Base-by-base conservation (phyloP, 129 eudicot species). In the Logfia minima region DNA sequence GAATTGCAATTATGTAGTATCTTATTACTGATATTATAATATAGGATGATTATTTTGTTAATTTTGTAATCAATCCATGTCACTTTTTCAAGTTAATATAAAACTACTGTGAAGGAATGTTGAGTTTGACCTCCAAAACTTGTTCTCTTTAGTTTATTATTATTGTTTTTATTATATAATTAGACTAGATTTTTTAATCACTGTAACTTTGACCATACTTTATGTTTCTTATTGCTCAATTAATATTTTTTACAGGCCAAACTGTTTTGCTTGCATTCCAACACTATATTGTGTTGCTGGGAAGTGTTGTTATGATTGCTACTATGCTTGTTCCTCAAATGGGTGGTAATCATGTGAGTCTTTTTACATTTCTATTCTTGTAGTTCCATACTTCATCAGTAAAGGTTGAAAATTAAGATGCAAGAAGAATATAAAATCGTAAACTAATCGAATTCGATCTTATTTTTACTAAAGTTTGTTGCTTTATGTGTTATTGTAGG, bases 251-350 rank as follows among this genome's bases (percentile, higher is more conserved):
- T 39, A 32, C 92, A 94, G 99, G 74, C 5, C 96, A 89, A 85
- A 87, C 96, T 75, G 84, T 72, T 58, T 13, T 94, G 41, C 82
- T 94, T 71, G 97, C 75, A 75, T 94, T 94, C 78, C 99, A 94
- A 73, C 99, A 94, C 83, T 94, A 91, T 73, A 94, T 94, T 77
- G 99, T 94, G 60, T 85, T 94, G 99, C 89, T 94, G 52, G 99
- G 99, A 59, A 86, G 93, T 21, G 85, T 87, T 45, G 90, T 94
- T 39, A 81, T 91, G 86, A 84, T 94, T 67, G 88, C 97, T 76
- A 83, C 86, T 26, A 5, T 58, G 72, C 92, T 94, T n/a, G 99
- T 94, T 59, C 96, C 97, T 67, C 81, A 32, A 72, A 94, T 94
- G 99, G 99, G 99, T 68, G 99, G 99, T 28, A 65, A 71, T 26